Conservation (phyloP, 1,284 basidiomycete genomes). For the Marasmius sp. region DNA sequence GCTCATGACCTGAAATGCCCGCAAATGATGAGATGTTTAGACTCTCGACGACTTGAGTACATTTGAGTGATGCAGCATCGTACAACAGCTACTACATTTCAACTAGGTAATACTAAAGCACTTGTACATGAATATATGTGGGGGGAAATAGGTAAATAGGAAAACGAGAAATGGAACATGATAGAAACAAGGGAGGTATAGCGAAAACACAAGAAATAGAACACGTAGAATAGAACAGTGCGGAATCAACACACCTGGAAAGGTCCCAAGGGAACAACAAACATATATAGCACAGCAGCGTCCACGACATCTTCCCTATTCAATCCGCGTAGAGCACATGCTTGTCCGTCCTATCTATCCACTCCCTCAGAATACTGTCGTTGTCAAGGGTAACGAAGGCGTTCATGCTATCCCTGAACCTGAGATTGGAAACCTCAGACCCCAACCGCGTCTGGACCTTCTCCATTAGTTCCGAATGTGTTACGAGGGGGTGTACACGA, state of each 20-base stretch:
- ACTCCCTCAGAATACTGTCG: constrained; percentile 73
- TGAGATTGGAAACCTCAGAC: constrained; percentile 66
- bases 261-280: not conserved
- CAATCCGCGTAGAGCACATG: constrained; percentile 85
- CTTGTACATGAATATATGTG: constrained; percentile 1
- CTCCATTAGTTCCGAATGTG: constrained; percentile 82
- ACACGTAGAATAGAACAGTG: constrained; percentile 2
- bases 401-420: constrained; percentile 73
- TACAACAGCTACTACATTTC: constrained; percentile 9
- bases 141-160: not conserved
- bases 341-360: constrained; percentile 86
- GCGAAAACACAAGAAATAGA: not conserved
- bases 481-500: constrained; percentile 93
- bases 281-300: not conserved
- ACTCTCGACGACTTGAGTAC: not conserved
- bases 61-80: not conserved
- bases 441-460: constrained; percentile 90
- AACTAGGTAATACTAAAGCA: constrained; percentile 9
- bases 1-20: too few relatives aligned
- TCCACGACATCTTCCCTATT: constrained; percentile 10
- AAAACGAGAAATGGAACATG: constrained; percentile 4
- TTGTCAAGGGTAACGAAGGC: constrained; percentile 65
- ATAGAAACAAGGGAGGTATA: constrained; percentile 6
- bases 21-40: too few relatives aligned
- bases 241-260: not conserved